Percentiles rank a stretch among this genome's conserved stretches.
Conservation (phyloP, 169 alveolate genomes). For the Neospora caninum region DNA sequence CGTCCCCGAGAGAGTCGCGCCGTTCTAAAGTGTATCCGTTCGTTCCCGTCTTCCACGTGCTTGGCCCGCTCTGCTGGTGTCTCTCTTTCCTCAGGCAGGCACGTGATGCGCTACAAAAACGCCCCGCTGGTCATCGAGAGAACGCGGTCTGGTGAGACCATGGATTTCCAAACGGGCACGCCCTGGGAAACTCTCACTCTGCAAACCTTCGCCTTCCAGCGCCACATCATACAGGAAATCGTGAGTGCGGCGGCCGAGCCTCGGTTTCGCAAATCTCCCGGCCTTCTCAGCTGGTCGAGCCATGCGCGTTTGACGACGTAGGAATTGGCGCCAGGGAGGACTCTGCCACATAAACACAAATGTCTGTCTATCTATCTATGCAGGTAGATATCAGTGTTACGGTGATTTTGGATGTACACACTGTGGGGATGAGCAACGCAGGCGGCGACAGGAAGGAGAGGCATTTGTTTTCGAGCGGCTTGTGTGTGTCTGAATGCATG, state of each 20-base stretch:
- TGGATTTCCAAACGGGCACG: conserved; percentile 70
- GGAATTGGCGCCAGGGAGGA: too few species aligned
- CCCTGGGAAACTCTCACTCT: conserved; percentile 75
- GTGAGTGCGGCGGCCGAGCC: not conserved
- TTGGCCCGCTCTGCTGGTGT: not conserved
- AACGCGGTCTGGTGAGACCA: conserved; percentile 56
- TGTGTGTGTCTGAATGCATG: too few species aligned
- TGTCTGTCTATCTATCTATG: not conserved
- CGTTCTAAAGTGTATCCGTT: too few species aligned
- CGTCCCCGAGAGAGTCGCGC: too few species aligned
- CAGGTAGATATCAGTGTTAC: too few species aligned
- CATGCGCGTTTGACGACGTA: too few species aligned
- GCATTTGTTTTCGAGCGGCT: too few species aligned
- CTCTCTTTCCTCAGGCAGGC: conserved; percentile 56
- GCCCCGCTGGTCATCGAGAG: conserved; percentile 56
- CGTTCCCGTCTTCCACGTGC: not conserved
- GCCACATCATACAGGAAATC: conserved; percentile 31
- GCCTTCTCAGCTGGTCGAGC: not conserved
- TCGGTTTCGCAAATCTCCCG: not conserved
- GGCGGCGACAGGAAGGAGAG: too few species aligned
- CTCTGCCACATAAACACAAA: too few species aligned
- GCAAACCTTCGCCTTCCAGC: conserved; percentile 53
- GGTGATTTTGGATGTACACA: too few species aligned
- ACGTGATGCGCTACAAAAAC: conserved; percentile 55
- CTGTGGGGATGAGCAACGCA: too few species aligned